phyloP scores from a whole-genome alignment of 2,329 filamentous ascomycete genomes.

The Hypoxylon sp. region DNA sequence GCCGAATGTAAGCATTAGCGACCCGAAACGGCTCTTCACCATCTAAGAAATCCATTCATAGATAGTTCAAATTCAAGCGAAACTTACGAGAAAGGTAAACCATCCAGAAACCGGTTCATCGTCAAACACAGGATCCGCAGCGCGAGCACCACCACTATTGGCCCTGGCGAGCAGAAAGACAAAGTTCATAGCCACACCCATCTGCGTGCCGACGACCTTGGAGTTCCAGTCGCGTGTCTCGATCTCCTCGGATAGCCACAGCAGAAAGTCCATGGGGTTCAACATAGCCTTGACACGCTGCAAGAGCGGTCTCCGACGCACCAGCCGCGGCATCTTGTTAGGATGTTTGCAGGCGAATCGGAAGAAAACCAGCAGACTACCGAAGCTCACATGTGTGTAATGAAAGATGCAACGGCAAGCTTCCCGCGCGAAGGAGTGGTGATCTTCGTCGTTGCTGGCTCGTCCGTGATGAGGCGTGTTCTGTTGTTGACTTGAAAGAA shows the following conservation, averaged over 20 bases:
- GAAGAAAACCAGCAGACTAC: slow-evolving; percentile 15
- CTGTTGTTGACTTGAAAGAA: slow-evolving; percentile 42
- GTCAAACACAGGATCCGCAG: slow-evolving; percentile 86
- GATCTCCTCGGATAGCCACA: slow-evolving; percentile 93
- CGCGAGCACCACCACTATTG: slow-evolving; percentile 72
- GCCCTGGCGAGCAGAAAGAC: slow-evolving; percentile 86
- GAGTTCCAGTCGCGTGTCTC: slow-evolving; percentile 94
- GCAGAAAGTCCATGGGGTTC: slow-evolving; percentile 89
- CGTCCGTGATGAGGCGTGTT: background rate
- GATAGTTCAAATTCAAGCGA: slow-evolving; percentile 29
- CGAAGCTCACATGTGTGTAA: slow-evolving; percentile 31
- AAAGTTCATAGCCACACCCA: slow-evolving; percentile 84
- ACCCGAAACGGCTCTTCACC: slow-evolving; percentile 18
- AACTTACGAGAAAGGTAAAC: slow-evolving; percentile 70
- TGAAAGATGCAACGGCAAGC: slow-evolving; percentile 10
- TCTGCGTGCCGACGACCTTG: slow-evolving; percentile 79
- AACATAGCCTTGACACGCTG: slow-evolving; percentile 86
- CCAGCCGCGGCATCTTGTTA: slow-evolving; percentile 77
- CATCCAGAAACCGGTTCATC: slow-evolving; percentile 77
- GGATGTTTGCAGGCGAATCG: slow-evolving; percentile 24
- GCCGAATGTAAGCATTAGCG: slow-evolving; percentile 37
- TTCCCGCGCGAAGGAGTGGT: slow-evolving; percentile 21
- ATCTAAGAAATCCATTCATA: slow-evolving; percentile 30
- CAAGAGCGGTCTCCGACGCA: slow-evolving; percentile 82
- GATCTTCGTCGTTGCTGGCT: slow-evolving; percentile 18